Evolutionary conservation across 306 rosid genomes (phyloP).

Genomic region (Prunus kanzakura): DNA sequence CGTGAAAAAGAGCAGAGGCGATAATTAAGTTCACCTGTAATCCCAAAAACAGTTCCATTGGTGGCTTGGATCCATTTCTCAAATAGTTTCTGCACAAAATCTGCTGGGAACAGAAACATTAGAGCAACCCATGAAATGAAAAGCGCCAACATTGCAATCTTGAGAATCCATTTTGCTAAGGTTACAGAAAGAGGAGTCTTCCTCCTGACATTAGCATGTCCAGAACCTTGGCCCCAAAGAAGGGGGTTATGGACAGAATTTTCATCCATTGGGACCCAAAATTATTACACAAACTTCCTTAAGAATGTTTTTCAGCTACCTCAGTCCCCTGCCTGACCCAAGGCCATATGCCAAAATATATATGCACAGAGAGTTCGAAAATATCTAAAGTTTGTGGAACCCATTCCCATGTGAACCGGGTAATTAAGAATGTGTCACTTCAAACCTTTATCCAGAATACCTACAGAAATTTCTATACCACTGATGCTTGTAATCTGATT

Average conservation of each 20-base stretch:
- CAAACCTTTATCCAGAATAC: no score
- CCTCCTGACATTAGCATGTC: constrained; percentile 18
- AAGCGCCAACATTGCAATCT: constrained; percentile 42
- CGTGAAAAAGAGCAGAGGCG: not conserved
- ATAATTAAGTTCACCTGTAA: constrained; percentile 42
- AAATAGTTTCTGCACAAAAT: constrained; percentile 21
- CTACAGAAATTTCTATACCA: no score
- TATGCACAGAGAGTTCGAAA: constrained; percentile 11
- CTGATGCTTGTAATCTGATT: no score
- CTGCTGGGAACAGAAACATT: constrained; percentile 48
- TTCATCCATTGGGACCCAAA: constrained; percentile 42
- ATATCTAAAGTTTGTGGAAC: constrained; percentile 32
- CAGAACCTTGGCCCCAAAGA: constrained; percentile 34
- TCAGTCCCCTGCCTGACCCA: not conserved
- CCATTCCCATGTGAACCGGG: constrained; percentile 9
- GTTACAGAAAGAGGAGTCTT: constrained; percentile 26
- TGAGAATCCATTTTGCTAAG: constrained; percentile 52
- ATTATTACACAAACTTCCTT: not conserved
- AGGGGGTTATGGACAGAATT: constrained; percentile 41
- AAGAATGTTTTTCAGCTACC: not conserved
- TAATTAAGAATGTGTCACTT: no score
- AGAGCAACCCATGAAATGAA: constrained; percentile 55
- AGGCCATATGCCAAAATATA: not conserved
- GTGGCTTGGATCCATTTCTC: constrained; percentile 25
- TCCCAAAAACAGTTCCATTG: constrained; percentile 41